These are phyloP conservation scores for Saturnispora dispora DNA, from an alignment of 805 yeast species.

Conservation along the genomic window DNA sequence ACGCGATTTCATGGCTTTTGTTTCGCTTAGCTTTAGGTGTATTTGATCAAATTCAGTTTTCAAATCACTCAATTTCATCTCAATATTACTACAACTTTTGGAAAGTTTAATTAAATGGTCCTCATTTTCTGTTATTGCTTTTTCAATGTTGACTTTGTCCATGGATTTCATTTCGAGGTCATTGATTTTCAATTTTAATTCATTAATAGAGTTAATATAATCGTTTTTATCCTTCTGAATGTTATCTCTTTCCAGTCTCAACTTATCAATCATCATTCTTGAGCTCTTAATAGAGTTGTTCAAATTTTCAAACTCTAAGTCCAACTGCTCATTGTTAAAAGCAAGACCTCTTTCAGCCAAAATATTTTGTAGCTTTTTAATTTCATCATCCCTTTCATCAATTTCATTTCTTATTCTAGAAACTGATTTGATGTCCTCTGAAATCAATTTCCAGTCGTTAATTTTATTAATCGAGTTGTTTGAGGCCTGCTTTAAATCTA, in stretches of 20 bases:
- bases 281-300: slow-evolving; percentile 31
- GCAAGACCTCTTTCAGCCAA: slow-evolving; percentile 19
- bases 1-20: neutral
- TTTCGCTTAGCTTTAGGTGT: neutral
- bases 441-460: slow-evolving; percentile 5
- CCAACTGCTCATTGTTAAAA: slow-evolving; percentile 38
- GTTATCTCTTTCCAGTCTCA: slow-evolving; percentile 36
- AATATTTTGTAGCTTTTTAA: slow-evolving; percentile 3
- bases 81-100: slow-evolving; percentile 2
- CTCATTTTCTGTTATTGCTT: slow-evolving; percentile 30
- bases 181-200: slow-evolving; percentile 42
- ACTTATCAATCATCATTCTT: slow-evolving; percentile 28
- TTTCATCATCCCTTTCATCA: slow-evolving; percentile 8
- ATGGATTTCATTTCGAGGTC: slow-evolving; percentile 42
- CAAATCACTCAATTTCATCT: neutral
- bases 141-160: slow-evolving; percentile 36
- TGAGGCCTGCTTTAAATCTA: slow-evolving; percentile 10
- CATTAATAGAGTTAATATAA: slow-evolving; percentile 44
- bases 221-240: slow-evolving; percentile 35
- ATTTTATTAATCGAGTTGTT: neutral
- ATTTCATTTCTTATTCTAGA: slow-evolving; percentile 8
- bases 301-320: slow-evolving; percentile 32
- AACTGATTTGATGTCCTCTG: slow-evolving; percentile 8
- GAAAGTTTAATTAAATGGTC: slow-evolving; percentile 13
- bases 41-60: neutral